phyloP scores from a whole-genome alignment of 148 eudicot species.

The Rhododendron henanense region DNA sequence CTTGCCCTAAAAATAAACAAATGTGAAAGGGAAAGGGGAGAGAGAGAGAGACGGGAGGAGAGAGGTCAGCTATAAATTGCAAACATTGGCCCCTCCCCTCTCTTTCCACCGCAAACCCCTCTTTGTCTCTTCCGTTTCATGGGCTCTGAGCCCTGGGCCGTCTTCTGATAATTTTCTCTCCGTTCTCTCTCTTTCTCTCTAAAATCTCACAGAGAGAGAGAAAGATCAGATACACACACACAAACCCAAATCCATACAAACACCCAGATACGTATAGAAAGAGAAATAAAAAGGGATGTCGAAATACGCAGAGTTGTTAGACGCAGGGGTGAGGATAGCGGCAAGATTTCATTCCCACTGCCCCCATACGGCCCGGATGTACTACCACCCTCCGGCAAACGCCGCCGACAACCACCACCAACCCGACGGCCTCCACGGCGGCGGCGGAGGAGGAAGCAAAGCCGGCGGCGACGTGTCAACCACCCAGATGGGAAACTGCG shows the following conservation, averaged over 20 bases:
- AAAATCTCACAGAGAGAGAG: not conserved
- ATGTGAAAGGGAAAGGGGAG: not conserved
- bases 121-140: not conserved
- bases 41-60: not conserved
- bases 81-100: not conserved
- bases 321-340: not conserved
- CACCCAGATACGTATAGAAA: not conserved
- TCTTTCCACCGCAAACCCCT: not conserved
- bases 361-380: conserved; percentile 1
- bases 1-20: not conserved
- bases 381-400: conserved; percentile 8
- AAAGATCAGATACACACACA: not conserved
- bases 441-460: not conserved
- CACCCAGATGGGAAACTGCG: not conserved
- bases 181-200: not conserved
- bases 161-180: not conserved
- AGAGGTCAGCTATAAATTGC: not conserved
- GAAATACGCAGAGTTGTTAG: not conserved
- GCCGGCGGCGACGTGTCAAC: not conserved
- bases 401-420: not conserved
- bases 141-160: not conserved
- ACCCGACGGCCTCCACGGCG: not conserved
- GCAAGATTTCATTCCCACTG: conserved; percentile 6
- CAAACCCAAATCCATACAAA: not conserved
- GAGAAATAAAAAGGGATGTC: not conserved